phyloP scores from a whole-genome alignment of 345 rosid species.

The Euclidium syriacum region DNA sequence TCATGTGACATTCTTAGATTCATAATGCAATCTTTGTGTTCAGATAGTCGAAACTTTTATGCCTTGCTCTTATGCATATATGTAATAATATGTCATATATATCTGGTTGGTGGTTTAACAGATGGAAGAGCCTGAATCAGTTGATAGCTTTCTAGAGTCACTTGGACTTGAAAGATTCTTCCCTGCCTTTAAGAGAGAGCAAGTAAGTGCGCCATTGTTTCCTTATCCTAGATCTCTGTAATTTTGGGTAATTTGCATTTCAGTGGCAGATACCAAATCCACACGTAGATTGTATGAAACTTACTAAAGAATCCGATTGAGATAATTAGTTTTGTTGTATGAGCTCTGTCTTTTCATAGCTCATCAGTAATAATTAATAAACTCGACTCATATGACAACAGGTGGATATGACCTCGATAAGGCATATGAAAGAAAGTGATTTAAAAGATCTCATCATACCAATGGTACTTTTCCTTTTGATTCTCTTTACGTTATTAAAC shows the following conservation, averaged over 20 bases:
- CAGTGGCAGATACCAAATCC: conserved; percentile 1
- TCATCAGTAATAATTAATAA: background rate
- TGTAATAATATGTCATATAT: background rate
- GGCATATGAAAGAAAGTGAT: conserved; percentile 91
- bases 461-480: conserved; percentile 53
- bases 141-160: conserved; percentile 68
- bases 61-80: background rate
- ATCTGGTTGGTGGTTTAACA: conserved; percentile 24
- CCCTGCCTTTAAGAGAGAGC: conserved; percentile 80
- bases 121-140: conserved; percentile 71
- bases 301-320: background rate
- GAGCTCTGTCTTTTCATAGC: background rate
- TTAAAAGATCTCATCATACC: conserved; percentile 94
- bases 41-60: background rate
- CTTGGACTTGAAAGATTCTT: conserved; percentile 77
- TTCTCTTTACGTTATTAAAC: background rate
- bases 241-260: conserved; percentile 2
- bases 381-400: conserved; percentile 32
- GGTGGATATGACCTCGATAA: conserved; percentile 90
- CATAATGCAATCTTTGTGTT: background rate
- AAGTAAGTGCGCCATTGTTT: conserved; percentile 48
- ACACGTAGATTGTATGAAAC: background rate
- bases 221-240: background rate
- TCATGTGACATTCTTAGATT: background rate
- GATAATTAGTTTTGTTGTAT: background rate